These are phyloP conservation scores for Monsonia emarginata DNA, from an alignment of 441 rosid species.

Conservation along the genomic window DNA sequence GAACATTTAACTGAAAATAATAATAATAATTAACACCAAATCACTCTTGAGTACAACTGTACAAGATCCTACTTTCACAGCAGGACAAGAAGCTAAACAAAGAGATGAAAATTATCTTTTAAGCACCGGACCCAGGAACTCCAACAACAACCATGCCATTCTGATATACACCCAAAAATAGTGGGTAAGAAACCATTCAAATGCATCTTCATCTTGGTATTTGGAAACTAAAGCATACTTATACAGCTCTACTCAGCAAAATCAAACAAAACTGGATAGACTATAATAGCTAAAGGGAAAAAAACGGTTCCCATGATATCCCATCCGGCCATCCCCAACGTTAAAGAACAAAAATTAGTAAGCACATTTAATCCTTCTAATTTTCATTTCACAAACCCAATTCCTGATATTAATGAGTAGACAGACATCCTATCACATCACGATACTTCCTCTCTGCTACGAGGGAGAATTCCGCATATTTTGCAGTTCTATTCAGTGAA, in stretches of 20 bases:
- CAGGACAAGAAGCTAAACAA: too few relatives aligned
- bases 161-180: not conserved
- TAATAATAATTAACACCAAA: too few relatives aligned
- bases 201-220: not conserved
- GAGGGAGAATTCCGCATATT: not conserved
- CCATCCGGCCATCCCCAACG: too few relatives aligned
- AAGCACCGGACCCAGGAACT: not conserved
- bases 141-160: not conserved
- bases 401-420: not conserved
- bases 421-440: too few relatives aligned
- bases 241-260: not conserved
- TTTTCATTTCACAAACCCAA: not conserved
- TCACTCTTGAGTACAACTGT: too few relatives aligned
- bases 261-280: not conserved
- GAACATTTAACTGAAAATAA: too few relatives aligned
- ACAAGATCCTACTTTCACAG: too few relatives aligned
- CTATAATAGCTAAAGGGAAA: not conserved
- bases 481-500: too few relatives aligned
- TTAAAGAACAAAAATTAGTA: not conserved
- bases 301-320: too few relatives aligned
- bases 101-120: too few relatives aligned
- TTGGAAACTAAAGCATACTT: not conserved
- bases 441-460: too few relatives aligned
- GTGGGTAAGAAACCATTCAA: not conserved
- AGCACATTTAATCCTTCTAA: not conserved